Evolutionary conservation across 2,329 filamentous ascomycete genomes (phyloP).

Genomic region (Trichocomaceae sp.): DNA sequence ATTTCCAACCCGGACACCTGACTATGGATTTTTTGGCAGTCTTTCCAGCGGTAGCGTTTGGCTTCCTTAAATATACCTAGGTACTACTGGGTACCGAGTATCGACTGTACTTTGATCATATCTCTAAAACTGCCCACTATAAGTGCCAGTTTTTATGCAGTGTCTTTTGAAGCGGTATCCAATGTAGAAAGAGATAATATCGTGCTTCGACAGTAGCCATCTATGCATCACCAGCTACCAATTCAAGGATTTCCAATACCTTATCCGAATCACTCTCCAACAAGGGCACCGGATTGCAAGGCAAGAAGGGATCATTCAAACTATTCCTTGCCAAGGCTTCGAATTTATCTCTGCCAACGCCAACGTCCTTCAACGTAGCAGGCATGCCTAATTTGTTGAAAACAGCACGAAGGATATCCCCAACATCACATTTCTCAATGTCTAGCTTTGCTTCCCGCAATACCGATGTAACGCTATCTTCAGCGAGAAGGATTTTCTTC

Average conservation of each 20-base stretch:
- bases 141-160: not conserved
- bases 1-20: no score
- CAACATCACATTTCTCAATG: conserved; percentile 10
- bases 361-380: conserved; percentile 12
- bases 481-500: conserved; percentile 29
- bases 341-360: conserved; percentile 14
- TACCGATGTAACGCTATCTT: conserved; percentile 24
- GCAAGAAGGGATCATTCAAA: conserved; percentile 13
- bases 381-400: conserved; percentile 15
- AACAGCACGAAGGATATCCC: conserved; percentile 13
- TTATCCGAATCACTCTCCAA: conserved; percentile 1
- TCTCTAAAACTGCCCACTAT: no score
- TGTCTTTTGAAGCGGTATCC: not conserved
- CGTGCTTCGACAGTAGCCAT: not conserved
- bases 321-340: conserved; percentile 14
- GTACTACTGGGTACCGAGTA: no score
- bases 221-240: not conserved
- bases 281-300: conserved; percentile 14
- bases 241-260: conserved; percentile 14
- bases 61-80: no score
- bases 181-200: not conserved
- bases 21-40: no score
- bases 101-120: no score
- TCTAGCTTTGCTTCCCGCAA: conserved; percentile 16
- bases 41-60: no score